phyloP scores from a whole-genome alignment of 495 filamentous ascomycete genomes.

The Penicillium malachiteum region DNA sequence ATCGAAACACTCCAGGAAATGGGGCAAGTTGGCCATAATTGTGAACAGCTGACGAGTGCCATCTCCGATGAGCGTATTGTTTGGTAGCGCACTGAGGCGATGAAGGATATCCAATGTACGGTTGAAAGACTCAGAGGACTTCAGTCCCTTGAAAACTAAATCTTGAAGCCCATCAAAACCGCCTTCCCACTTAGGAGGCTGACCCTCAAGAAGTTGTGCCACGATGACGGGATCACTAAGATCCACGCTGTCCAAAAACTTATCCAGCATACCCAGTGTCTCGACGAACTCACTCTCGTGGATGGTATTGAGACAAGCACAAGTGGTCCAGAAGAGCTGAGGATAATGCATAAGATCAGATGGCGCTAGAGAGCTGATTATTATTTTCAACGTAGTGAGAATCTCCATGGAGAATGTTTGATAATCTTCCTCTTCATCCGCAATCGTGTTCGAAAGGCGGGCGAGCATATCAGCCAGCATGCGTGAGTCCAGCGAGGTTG shows the following conservation, averaged over 20 bases:
- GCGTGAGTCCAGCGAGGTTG: slow-evolving; percentile 80
- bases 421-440: slow-evolving; percentile 86
- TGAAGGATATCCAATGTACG: slow-evolving; percentile 76
- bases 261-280: slow-evolving; percentile 86
- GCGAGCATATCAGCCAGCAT: slow-evolving; percentile 98
- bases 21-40: slow-evolving; percentile 83
- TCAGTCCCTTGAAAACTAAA: slow-evolving; percentile 84
- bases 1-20: slow-evolving; percentile 80
- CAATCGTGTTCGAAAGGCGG: slow-evolving; percentile 90
- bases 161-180: slow-evolving; percentile 83
- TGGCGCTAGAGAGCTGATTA: slow-evolving; percentile 79
- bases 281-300: slow-evolving; percentile 94
- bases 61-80: slow-evolving; percentile 76
- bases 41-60: slow-evolving; percentile 79
- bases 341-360: slow-evolving; percentile 81
- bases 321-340: slow-evolving; percentile 96
- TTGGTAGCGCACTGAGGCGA: slow-evolving; percentile 74
- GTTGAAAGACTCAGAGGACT: slow-evolving; percentile 79
- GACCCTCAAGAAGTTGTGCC: slow-evolving; percentile 66
- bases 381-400: slow-evolving; percentile 84
- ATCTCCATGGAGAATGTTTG: slow-evolving; percentile 98
- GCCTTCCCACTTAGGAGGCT: slow-evolving; percentile 87
- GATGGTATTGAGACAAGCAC: slow-evolving; percentile 91
- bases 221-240: slow-evolving; percentile 69
- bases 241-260: slow-evolving; percentile 79